phyloP scores from a whole-genome alignment of 176 grass and related monocot genomes.

The Oryza meyeriana region DNA sequence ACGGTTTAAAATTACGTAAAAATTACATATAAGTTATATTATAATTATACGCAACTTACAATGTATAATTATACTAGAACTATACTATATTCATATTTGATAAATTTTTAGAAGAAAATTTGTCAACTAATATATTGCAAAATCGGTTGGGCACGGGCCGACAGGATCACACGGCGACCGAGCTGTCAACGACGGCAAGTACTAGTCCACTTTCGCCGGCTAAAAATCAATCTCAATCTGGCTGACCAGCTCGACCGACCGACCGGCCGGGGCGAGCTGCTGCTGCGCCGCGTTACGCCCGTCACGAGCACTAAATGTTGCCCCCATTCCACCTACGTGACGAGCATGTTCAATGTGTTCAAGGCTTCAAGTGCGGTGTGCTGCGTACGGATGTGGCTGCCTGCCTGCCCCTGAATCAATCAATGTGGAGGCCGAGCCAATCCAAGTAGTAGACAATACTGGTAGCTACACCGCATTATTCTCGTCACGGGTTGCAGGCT shows the following conservation, averaged over 20 bases:
- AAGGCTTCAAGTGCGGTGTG: too few relatives aligned
- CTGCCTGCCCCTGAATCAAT: conserved; percentile 4
- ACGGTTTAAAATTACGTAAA: too few relatives aligned
- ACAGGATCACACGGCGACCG: conserved; percentile 16
- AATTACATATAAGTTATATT: too few relatives aligned
- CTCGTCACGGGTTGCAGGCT: conserved; percentile 1
- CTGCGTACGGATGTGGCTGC: not conserved
- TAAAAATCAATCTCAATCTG: not conserved
- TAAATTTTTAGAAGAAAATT: too few relatives aligned
- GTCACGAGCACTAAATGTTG: conserved; percentile 42
- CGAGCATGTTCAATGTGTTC: not conserved
- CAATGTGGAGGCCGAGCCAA: not conserved
- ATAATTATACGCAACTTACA: too few relatives aligned
- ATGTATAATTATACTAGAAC: too few relatives aligned
- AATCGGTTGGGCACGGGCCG: too few relatives aligned
- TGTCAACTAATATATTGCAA: too few relatives aligned
- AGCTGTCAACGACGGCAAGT: not conserved
- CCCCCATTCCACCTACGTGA: not conserved
- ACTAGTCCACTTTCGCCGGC: too few relatives aligned
- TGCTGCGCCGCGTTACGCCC: conserved; percentile 28
- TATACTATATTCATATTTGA: too few relatives aligned
- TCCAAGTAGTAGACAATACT: not conserved
- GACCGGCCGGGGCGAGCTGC: too few relatives aligned
- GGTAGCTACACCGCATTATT: conserved; percentile 31
- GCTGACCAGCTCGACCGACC: not conserved